phyloP scores from a whole-genome alignment of 2,329 filamentous ascomycete genomes.

The Hymenoscyphus salicellus region DNA sequence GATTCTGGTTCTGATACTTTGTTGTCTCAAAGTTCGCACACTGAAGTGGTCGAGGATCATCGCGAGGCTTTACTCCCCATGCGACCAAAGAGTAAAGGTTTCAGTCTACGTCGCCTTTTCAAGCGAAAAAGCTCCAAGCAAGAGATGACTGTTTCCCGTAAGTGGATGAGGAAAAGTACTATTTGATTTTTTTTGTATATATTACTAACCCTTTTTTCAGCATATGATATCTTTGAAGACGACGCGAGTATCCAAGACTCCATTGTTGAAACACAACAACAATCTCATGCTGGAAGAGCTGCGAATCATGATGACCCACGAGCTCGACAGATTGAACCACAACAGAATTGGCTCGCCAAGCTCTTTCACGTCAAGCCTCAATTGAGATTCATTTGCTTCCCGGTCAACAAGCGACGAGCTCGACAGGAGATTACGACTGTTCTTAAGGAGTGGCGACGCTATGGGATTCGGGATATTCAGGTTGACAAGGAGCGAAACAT shows the following conservation, averaged over 20 bases:
- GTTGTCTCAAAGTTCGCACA: slow-evolving; percentile 21
- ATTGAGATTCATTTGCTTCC: slow-evolving; percentile 71
- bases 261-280: slow-evolving; percentile 22
- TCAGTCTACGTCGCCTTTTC: slow-evolving; percentile 33
- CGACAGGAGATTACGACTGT: slow-evolving; percentile 74
- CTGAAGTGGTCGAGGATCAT: slow-evolving; percentile 14
- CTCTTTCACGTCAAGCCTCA: slow-evolving; percentile 88
- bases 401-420: slow-evolving; percentile 66
- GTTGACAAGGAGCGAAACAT: slow-evolving; percentile 77
- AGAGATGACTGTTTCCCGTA: slow-evolving; percentile 33
- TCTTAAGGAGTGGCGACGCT: slow-evolving; percentile 56
- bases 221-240: slow-evolving; percentile 31
- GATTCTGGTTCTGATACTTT: slow-evolving; percentile 13
- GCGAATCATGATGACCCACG: slow-evolving; percentile 37
- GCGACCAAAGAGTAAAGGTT: slow-evolving; percentile 31
- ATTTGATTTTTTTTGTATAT: background rate
- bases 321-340: slow-evolving; percentile 56
- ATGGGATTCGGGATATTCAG: slow-evolving; percentile 76
- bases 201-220: slow-evolving; percentile 22
- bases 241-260: slow-evolving; percentile 27
- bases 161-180: slow-evolving; percentile 13
- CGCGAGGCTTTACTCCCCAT: slow-evolving; percentile 8
- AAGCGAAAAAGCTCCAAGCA: slow-evolving; percentile 30
- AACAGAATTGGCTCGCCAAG: slow-evolving; percentile 83
- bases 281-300: slow-evolving; percentile 36